Percentiles rank a stretch among this genome's conserved stretches.
phyloP scores from a whole-genome alignment of 2,329 filamentous ascomycete genomes.

The Epichloe sibirici region DNA sequence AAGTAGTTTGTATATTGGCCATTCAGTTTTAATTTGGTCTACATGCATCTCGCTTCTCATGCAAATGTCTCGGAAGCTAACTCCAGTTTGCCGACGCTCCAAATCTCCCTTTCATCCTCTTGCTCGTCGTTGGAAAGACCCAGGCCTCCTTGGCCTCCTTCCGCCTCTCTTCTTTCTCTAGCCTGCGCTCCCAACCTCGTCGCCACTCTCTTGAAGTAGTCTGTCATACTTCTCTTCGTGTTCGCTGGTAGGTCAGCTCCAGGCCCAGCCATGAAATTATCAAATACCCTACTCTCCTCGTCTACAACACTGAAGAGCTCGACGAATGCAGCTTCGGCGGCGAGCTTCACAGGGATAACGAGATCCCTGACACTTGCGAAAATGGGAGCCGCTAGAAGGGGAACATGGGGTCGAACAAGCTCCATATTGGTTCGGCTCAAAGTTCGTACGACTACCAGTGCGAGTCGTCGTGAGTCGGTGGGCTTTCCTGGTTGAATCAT shows the following conservation, averaged over 20 bases:
- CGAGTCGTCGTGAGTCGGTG: constrained; percentile 71
- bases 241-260: constrained; percentile 54
- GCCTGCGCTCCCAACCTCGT: constrained; percentile 75
- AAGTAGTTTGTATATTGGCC: not conserved
- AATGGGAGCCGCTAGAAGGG: constrained; percentile 66
- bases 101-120: constrained; percentile 91
- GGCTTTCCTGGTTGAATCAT: constrained; percentile 68
- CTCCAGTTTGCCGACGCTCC: constrained; percentile 88
- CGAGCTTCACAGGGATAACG: constrained; percentile 89
- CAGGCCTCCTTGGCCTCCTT: constrained; percentile 76
- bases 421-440: constrained; percentile 69
- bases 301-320: constrained; percentile 83
- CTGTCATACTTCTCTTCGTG: constrained; percentile 79
- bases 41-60: constrained; percentile 12
- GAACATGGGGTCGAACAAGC: constrained; percentile 68
- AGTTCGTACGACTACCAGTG: constrained; percentile 80
- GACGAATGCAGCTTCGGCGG: constrained; percentile 89
- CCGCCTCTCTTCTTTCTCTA: constrained; percentile 78
- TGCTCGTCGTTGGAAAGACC: constrained; percentile 81
- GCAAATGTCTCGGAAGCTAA: constrained; percentile 49
- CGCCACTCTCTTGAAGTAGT: constrained; percentile 94
- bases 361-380: constrained; percentile 84
- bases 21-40: not conserved
- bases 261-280: constrained; percentile 70
- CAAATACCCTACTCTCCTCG: constrained; percentile 74